These are phyloP conservation scores for Jacaranda mimosifolia DNA, from an alignment of 257 asterid genomes.

Conservation along the genomic window DNA sequence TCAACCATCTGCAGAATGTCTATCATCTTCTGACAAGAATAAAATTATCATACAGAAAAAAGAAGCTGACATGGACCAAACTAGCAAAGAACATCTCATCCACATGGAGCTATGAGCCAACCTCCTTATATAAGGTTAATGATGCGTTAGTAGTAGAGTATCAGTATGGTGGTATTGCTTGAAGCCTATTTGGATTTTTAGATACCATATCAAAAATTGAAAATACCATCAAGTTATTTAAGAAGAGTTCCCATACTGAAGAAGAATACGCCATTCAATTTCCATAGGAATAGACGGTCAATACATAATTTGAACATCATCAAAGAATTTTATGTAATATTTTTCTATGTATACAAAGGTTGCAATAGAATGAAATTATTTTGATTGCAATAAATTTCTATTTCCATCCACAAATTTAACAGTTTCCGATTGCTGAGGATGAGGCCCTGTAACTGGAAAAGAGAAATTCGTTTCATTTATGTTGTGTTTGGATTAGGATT, in stretches of 20 bases:
- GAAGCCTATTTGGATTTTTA: neutral
- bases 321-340: constrained; percentile 27
- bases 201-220: neutral
- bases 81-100: constrained; percentile 42
- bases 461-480: neutral
- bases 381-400: constrained; percentile 6
- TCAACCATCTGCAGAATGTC: constrained; percentile 85
- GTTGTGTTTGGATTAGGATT: neutral
- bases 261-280: constrained; percentile 10
- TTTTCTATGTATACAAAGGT: neutral
- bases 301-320: constrained; percentile 39
- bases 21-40: constrained; percentile 60
- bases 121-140: neutral
- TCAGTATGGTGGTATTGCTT: constrained; percentile 16
- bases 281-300: constrained; percentile 19
- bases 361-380: neutral
- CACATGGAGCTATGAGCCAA: constrained; percentile 75
- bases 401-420: neutral
- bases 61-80: constrained; percentile 39
- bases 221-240: constrained; percentile 19
- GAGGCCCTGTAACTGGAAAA: neutral
- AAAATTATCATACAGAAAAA: constrained; percentile 27
- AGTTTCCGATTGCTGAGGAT: neutral
- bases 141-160: constrained; percentile 29
- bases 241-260: constrained; percentile 17